Evolutionary conservation across 108 stramenopile genomes (phyloP).

Genomic region (Discostella stelligeroides): DNA sequence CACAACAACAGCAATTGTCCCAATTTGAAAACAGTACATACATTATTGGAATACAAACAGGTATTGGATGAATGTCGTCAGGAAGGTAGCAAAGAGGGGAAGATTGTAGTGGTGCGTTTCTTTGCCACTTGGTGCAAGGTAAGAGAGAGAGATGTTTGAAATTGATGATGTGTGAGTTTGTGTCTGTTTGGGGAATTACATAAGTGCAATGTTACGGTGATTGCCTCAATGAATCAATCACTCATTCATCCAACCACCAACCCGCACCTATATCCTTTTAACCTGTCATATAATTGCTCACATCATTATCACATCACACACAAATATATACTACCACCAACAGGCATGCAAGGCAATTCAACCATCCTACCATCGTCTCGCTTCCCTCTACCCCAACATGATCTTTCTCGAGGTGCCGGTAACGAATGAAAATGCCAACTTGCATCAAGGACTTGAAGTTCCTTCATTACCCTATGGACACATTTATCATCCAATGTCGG

Average conservation of each 20-base stretch:
- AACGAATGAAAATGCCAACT: slow-evolving; percentile 61
- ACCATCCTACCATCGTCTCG: slow-evolving; percentile 61
- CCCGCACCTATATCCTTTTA: no score
- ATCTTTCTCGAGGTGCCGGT: slow-evolving; percentile 78
- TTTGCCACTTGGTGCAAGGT: slow-evolving; percentile 77
- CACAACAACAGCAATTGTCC: no score
- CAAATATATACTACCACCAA: no score
- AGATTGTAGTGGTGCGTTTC: slow-evolving; percentile 67
- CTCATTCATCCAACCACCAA: no score
- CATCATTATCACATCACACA: not conserved
- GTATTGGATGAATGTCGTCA: slow-evolving; percentile 48
- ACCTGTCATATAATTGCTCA: no score
- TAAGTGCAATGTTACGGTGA: no score
- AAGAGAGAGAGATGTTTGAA: slow-evolving; percentile 19
- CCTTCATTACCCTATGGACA: slow-evolving; percentile 68
- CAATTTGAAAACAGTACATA: slow-evolving; percentile 53
- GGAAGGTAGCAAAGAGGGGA: slow-evolving; percentile 31
- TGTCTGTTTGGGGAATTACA: not conserved
- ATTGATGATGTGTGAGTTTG: not conserved
- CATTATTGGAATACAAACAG: slow-evolving; percentile 65
- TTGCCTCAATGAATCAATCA: no score
- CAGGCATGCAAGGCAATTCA: slow-evolving; percentile 74
- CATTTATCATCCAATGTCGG: slow-evolving; percentile 67
- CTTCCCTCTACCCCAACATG: slow-evolving; percentile 45
- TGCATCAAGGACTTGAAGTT: slow-evolving; percentile 74